Evolutionary conservation across 345 rosid species (phyloP).

Genomic region (Sonneratia caseolaris): DNA sequence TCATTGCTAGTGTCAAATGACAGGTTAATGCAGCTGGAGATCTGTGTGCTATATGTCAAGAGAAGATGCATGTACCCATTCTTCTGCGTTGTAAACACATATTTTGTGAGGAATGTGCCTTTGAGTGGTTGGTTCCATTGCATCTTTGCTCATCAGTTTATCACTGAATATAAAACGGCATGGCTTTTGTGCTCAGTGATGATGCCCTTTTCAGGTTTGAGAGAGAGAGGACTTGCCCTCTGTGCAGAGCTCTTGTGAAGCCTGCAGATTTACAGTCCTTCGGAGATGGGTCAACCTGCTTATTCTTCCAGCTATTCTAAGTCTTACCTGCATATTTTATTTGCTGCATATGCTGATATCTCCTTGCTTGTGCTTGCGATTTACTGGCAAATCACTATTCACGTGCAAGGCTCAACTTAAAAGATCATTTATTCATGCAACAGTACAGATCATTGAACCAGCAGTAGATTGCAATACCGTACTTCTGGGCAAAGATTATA

Average conservation of each 20-base stretch:
- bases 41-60: constrained; percentile 68
- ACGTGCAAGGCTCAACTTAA: neutral
- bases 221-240: constrained; percentile 60
- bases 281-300: constrained; percentile 50
- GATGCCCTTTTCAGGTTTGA: constrained; percentile 35
- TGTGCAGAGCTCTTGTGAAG: constrained; percentile 48
- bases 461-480: neutral
- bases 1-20: neutral
- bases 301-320: constrained; percentile 44
- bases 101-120: constrained; percentile 60
- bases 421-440: neutral
- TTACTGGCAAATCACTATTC: neutral
- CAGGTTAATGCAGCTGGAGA: constrained; percentile 53
- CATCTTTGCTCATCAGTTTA: neutral
- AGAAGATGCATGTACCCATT: constrained; percentile 57
- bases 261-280: constrained; percentile 36
- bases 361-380: neutral
- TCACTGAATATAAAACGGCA: neutral
- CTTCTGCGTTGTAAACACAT: constrained; percentile 49
- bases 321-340: neutral
- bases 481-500: neutral
- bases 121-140: constrained; percentile 39
- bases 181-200: neutral
- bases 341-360: neutral
- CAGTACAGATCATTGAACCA: neutral